These are phyloP conservation scores for Solanum arcanum DNA, from an alignment of 257 asterid species.

Conservation along the genomic window DNA sequence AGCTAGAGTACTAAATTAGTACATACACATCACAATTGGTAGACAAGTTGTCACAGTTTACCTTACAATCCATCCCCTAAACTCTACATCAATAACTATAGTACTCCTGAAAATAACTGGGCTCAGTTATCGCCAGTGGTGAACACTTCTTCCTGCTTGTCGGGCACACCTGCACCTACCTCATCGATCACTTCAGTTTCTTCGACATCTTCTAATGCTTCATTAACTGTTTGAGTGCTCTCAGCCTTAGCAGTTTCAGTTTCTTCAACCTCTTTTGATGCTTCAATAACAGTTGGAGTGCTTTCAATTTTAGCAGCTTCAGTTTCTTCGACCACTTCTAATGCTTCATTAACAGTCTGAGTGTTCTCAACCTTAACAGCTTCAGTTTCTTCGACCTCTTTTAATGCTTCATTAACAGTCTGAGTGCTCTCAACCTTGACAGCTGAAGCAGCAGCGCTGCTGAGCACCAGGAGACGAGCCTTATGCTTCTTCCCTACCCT, in stretches of 20 bases:
- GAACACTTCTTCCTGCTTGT: not conserved
- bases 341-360: not conserved
- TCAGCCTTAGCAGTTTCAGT: not conserved
- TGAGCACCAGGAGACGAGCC: not conserved
- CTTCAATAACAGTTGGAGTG: not conserved
- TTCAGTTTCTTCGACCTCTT: not conserved
- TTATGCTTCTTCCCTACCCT: slow-evolving; percentile 41
- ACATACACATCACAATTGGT: not conserved
- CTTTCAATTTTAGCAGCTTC: not conserved
- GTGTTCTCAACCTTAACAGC: not conserved
- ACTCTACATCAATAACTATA: not conserved
- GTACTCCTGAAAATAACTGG: not conserved
- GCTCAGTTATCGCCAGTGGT: not conserved
- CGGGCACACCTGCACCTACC: not conserved
- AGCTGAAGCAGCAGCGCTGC: not conserved
- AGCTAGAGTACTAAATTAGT: not conserved
- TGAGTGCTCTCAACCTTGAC: not conserved
- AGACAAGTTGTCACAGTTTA: not conserved
- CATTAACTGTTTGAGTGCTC: not conserved
- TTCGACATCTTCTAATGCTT: not conserved
- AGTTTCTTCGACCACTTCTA: not conserved
- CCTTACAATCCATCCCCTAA: not conserved
- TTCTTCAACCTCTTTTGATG: not conserved
- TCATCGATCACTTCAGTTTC: not conserved
- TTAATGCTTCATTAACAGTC: not conserved